Conservation (phyloP, 2,329 filamentous ascomycete species). For the Colletotrichum trifolii region DNA sequence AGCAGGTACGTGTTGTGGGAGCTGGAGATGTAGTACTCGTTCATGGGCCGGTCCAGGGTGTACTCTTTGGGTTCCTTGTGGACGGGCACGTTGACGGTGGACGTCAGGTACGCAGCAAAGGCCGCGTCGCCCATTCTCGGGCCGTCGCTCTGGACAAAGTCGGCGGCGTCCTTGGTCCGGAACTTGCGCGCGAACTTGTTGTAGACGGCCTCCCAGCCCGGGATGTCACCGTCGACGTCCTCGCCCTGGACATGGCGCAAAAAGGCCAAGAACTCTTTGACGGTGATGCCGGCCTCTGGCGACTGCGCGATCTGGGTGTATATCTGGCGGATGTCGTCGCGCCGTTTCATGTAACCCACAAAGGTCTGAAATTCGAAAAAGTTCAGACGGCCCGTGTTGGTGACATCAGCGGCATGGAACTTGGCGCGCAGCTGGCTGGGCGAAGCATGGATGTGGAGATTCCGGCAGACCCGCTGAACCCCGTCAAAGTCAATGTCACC, state of each 20-base stretch:
- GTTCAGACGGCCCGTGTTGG: conserved; percentile 73
- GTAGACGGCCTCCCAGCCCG: conserved; percentile 79
- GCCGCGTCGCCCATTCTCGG: conserved; percentile 78
- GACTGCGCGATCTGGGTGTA: conserved; percentile 72
- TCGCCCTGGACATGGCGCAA: conserved; percentile 79
- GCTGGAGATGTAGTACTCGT: conserved; percentile 98
- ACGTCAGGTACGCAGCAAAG: conserved; percentile 82
- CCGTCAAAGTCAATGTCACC: conserved; percentile 82
- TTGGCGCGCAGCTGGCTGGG: conserved; percentile 77
- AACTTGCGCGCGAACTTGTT: conserved; percentile 73
- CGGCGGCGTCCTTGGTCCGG: conserved; percentile 58
- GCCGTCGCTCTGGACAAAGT: conserved; percentile 47
- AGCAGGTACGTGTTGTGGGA: conserved; percentile 98
- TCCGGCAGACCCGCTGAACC: conserved; percentile 86
- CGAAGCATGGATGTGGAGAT: conserved; percentile 91
- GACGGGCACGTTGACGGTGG: conserved; percentile 77
- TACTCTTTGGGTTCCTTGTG: conserved; percentile 69
- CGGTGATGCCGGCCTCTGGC: conserved; percentile 72
- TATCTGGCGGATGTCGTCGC: conserved; percentile 82
- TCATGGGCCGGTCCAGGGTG: conserved; percentile 83
- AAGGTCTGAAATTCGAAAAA: conserved; percentile 88
- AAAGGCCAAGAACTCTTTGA: conserved; percentile 80
- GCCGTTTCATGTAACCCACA: conserved; percentile 82
- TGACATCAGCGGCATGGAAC: conserved; percentile 79
- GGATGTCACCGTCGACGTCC: conserved; percentile 73